Evolutionary conservation across 2,329 filamentous ascomycete genomes (phyloP).

Genomic region (Neospermospora avenae): DNA sequence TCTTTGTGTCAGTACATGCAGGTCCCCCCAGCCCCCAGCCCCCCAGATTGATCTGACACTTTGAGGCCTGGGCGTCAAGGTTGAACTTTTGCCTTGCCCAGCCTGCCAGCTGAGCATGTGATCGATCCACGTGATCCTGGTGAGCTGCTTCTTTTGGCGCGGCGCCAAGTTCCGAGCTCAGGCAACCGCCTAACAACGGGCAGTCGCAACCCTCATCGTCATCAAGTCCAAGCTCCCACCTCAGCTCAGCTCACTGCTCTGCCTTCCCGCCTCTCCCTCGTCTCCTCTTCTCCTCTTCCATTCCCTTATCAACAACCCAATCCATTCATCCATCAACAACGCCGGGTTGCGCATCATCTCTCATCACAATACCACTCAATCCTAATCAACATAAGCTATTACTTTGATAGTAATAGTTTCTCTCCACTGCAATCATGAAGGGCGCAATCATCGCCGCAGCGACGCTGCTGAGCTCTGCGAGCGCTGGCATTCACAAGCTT

Average conservation of each 20-base stretch:
- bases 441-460: conserved; percentile 73
- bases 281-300: background rate
- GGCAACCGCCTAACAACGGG: background rate
- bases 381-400: conserved; percentile 14
- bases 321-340: conserved; percentile 5
- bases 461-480: conserved; percentile 76
- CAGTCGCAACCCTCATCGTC: background rate
- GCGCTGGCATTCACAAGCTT: conserved; percentile 90
- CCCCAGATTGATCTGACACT: too few species aligned
- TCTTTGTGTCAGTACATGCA: background rate
- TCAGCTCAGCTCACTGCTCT: background rate
- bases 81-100: too few species aligned
- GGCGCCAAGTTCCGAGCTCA: background rate
- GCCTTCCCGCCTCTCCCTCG: background rate
- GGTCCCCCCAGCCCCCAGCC: conserved; percentile 1
- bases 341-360: conserved; percentile 22
- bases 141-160: too few species aligned
- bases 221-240: background rate
- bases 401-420: conserved; percentile 29
- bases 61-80: too few species aligned
- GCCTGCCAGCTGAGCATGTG: background rate
- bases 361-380: background rate
- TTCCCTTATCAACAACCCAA: conserved; percentile 21
- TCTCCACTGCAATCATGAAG: conserved; percentile 66
- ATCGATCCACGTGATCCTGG: too few species aligned